phyloP scores from a whole-genome alignment of 1,284 basidiomycete species.

The Pisolithus thermaeus region DNA sequence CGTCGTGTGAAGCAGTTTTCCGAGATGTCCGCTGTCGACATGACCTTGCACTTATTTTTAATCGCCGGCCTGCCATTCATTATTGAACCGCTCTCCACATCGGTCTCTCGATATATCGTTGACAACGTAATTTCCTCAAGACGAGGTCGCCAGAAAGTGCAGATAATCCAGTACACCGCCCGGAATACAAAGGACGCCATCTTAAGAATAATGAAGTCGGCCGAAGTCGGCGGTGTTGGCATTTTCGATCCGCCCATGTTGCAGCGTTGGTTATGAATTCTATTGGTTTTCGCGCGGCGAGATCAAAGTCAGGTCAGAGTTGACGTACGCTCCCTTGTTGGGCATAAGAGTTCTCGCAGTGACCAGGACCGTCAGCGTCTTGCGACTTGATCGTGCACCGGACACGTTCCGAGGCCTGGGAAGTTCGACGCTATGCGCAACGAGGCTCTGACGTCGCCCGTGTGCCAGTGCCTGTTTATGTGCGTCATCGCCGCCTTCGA shows the following conservation, averaged over 20 bases:
- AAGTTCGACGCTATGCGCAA: slow-evolving; percentile 9
- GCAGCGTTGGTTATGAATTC: neutral
- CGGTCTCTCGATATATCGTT: neutral
- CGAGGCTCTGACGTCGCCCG: no score
- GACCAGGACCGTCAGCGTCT: neutral
- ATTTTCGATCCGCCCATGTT: neutral
- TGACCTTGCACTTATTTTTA: neutral
- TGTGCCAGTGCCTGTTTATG: no score
- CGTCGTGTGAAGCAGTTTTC: neutral
- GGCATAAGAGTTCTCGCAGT: neutral
- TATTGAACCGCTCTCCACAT: no score
- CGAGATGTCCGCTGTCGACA: neutral
- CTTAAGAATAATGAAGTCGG: neutral
- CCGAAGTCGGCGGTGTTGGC: neutral
- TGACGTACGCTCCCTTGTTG: no score
- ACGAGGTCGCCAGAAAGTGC: no score
- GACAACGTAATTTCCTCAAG: neutral
- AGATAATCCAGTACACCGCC: neutral
- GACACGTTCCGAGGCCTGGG: neutral
- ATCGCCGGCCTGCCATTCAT: neutral
- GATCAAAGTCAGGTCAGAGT: neutral
- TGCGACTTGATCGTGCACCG: neutral
- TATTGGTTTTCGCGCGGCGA: neutral
- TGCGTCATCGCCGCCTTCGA: neutral
- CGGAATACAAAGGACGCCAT: neutral